A percentile compares a stretch with the other conserved stretches of the same genome.
Evolutionary conservation across 2,329 filamentous ascomycete species (phyloP).

Genomic region (Nothophaeocryptopus gaeumannii): DNA sequence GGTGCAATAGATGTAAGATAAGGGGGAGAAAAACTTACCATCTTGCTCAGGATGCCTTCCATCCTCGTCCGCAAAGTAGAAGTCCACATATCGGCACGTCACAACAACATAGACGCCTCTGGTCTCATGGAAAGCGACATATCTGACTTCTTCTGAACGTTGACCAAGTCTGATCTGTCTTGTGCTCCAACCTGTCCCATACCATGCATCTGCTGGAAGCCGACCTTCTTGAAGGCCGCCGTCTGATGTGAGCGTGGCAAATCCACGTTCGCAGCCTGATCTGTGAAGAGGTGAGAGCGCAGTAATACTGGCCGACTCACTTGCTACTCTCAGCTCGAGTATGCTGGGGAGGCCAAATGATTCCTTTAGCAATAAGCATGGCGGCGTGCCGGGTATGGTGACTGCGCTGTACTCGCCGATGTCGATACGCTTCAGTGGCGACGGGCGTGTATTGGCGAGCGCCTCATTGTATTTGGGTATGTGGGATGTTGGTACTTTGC

Average conservation of each 20-base stretch:
- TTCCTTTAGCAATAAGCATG: constrained; percentile 79
- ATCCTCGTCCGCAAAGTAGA: constrained; percentile 83
- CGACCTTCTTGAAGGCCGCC: constrained; percentile 72
- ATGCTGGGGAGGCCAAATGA: constrained; percentile 73
- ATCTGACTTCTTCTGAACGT: constrained; percentile 61
- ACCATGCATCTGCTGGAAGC: constrained; percentile 64
- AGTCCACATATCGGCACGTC: constrained; percentile 65
- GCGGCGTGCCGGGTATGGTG: constrained; percentile 75
- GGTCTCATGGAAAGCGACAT: constrained; percentile 72
- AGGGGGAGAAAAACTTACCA: constrained; percentile 47
- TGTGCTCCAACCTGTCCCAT: constrained; percentile 74
- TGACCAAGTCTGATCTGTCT: constrained; percentile 64
- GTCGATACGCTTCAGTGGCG: constrained; percentile 58
- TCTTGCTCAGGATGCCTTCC: constrained; percentile 76
- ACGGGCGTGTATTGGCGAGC: constrained; percentile 40
- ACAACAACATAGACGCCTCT: constrained; percentile 74
- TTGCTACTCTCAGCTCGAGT: constrained; percentile 17
- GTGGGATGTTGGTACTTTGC: constrained; percentile 68
- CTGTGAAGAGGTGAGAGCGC: constrained; percentile 73
- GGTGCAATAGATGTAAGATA: not conserved
- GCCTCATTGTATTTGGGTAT: constrained; percentile 59
- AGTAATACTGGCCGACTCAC: constrained; percentile 3
- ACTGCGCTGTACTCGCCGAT: constrained; percentile 77
- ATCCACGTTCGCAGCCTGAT: constrained; percentile 72
- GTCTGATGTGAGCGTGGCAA: constrained; percentile 58